phyloP scores from a whole-genome alignment of 176 grass and related monocot species.

The Musa schizocarpa region DNA sequence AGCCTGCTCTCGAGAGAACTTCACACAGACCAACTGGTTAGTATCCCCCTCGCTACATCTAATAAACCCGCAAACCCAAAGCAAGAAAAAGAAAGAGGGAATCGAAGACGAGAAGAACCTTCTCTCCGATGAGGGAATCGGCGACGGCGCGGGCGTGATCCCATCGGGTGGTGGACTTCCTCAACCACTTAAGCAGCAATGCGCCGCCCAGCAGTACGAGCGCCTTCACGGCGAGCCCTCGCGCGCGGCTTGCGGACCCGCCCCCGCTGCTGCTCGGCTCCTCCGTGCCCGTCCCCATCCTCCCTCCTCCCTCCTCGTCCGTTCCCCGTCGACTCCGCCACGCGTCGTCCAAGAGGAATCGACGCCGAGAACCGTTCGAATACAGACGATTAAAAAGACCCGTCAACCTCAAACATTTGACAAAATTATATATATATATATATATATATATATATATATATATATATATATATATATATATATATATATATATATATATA shows the following conservation, averaged over 20 bases:
- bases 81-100: background rate
- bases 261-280: slow-evolving; percentile 26
- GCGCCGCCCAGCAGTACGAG: slow-evolving; percentile 70
- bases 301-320: slow-evolving; percentile 1
- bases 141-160: slow-evolving; percentile 77
- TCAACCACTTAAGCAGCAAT: slow-evolving; percentile 59
- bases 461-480: too few relatives aligned
- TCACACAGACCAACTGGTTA: slow-evolving; percentile 19
- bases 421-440: too few relatives aligned
- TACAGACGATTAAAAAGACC: too few relatives aligned
- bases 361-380: background rate
- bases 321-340: background rate
- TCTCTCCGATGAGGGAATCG: slow-evolving; percentile 74
- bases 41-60: background rate
- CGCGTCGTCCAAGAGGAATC: background rate
- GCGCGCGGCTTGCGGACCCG: slow-evolving; percentile 21
- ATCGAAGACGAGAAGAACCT: slow-evolving; percentile 25
- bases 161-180: slow-evolving; percentile 91
- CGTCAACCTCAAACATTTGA: too few relatives aligned
- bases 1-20: slow-evolving; percentile 98
- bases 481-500: too few relatives aligned
- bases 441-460: too few relatives aligned
- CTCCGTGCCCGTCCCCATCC: slow-evolving; percentile 53
- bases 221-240: slow-evolving; percentile 69
- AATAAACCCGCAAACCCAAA: background rate